Base-by-base conservation (phyloP, 768 basidiomycete genomes). In the Multifurca ochricompacta region DNA sequence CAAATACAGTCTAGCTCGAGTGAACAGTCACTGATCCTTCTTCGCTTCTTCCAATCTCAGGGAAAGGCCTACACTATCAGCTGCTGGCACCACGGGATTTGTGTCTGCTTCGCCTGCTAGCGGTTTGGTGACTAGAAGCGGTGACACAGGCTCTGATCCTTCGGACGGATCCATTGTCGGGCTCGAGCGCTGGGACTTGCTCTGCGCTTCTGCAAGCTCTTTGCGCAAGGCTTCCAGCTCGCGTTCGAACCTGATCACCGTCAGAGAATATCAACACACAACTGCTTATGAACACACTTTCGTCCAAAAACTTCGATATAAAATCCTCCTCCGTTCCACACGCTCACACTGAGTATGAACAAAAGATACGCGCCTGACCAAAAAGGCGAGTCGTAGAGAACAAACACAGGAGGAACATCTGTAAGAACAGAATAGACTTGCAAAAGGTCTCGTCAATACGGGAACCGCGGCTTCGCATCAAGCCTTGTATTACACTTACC, bases 221-320 rank as follows among this genome's bases (percentile, higher is more conserved):
- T 91, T 93, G 45, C 93, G 83, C 35, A 96, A 69, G 6, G 86
- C 84, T 65, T 95, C 93, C 23, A 96, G 73, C 69, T 96, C 93
- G 25, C 89, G 81, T 68, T 96, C 93, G 63, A 96, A 96, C 67
- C 92, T 94, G 61, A 6, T 19, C 31, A 9, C 6, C n/a, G 23
- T 56, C 1, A 44, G 25, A 48, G 35, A 41, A 51, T 31, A 54
- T 59, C 11, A 41, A 30, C 6, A 11, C 13, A 13, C 6, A 11
- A 37, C n/a, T 23, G 11, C 34, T 6, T 39, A 13, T 4, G 44
- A 54, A 79, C 90, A 62, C 59, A 94, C 93, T 96, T 95, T 71
- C 93, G 82, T 27, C 93, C 93, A 65, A 95, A 96, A 18, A 96
- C 93, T 67, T 96, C 93, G 50, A 96, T 93, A 67, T 96, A 96